These are phyloP conservation scores for Yarrowia keelungensis DNA, from an alignment of 805 yeast genomes.

Conservation along the genomic window DNA sequence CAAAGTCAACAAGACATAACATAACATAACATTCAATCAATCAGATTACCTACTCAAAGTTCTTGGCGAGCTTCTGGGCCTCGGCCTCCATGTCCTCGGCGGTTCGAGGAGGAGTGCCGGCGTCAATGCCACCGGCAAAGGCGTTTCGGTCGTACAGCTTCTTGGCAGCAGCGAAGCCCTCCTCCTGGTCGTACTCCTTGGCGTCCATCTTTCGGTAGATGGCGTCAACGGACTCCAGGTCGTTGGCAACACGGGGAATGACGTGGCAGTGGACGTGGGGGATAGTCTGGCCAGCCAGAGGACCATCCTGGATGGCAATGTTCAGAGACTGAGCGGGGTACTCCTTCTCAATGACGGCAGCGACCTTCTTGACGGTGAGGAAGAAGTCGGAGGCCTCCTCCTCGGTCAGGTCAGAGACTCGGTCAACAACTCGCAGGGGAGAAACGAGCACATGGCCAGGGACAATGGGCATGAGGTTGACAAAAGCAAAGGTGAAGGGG, in stretches of 20 bases:
- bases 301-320: constrained; percentile 95
- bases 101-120: constrained; percentile 60
- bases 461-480: constrained; percentile 87
- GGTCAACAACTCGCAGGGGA: constrained; percentile 72
- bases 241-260: constrained; percentile 74
- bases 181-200: constrained; percentile 58
- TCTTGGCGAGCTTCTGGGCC: constrained; percentile 59
- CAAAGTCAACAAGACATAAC: neutral
- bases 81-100: constrained; percentile 74
- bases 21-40: too few species aligned
- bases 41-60: constrained; percentile 42
- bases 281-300: constrained; percentile 93
- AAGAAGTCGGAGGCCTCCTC: constrained; percentile 82
- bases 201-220: constrained; percentile 71
- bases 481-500: constrained; percentile 78
- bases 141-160: constrained; percentile 40
- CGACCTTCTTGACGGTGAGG: constrained; percentile 72
- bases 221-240: constrained; percentile 72
- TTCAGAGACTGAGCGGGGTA: constrained; percentile 86
- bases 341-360: constrained; percentile 66
- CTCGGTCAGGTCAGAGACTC: constrained; percentile 70
- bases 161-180: constrained; percentile 47
- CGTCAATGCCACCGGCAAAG: constrained; percentile 35
- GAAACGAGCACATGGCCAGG: constrained; percentile 94
- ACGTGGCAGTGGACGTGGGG: constrained; percentile 95